Base-by-base conservation (phyloP, 345 rosid genomes). In the Populus tremula region DNA sequence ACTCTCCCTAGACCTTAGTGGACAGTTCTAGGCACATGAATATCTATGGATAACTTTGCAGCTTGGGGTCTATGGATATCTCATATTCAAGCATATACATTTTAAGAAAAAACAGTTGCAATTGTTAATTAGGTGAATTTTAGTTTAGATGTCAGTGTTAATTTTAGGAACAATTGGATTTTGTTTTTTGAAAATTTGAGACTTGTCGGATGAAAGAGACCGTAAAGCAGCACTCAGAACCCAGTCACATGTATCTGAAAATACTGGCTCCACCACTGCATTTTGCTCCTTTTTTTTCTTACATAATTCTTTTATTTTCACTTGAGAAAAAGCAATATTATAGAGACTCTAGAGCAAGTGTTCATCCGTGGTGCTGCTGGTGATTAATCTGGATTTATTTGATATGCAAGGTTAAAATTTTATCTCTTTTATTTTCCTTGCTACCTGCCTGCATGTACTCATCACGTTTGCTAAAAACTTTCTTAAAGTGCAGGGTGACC, bases 401-500 rank as follows among this genome's bases (percentile, higher is more conserved):
- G 63, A 59, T n/a, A n/a, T 9, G 9, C 63, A 59, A 59, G 63
- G 29, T n/a, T 59, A n/a, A 59, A 59, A 13, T n/a, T n/a, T 25
- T 25, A 25, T 25, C 25, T 25, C 25, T 25, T 25, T 25, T 25
- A 25, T 41, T 41, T 59, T 9, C 23, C 27, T n/a, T 59, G 5
- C 63, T 23, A 3, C 63, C 29, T 56, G 1, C 29, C 0, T 59
- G 63, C 63, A n/a, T 59, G 29, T 59, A 27, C 63, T 31, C 33
- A 50, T 53, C 23, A 50, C 18, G 64, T 38, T 35, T 16, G 31
- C 45, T 72, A 18, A 39, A 39, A 25, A 8, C n/a, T 14, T 41
- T 27, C 14, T n/a, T 77, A 13, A 50, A 56, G 11, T 85, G 78
- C 67, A 94, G 98, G 93, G 98, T 78, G 98, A 94, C 82, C 98